These are phyloP conservation scores for Carex kokanica DNA, from an alignment of 176 grass and related monocot species.

Conservation along the genomic window DNA sequence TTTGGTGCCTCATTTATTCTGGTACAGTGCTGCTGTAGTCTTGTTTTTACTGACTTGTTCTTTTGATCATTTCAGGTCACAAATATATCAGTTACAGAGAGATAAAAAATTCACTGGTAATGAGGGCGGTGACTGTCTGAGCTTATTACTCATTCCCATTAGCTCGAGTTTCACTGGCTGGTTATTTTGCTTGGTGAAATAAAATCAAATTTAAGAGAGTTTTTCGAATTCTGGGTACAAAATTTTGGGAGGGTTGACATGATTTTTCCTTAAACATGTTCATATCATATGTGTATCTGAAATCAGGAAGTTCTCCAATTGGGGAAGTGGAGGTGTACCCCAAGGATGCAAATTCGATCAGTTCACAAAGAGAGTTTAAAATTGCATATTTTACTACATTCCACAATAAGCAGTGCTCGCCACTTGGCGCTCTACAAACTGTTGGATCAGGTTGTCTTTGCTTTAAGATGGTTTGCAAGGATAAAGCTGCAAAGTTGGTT, in stretches of 20 bases:
- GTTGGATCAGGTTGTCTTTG: conserved; percentile 46
- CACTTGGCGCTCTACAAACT: conserved; percentile 76
- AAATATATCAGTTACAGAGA: neutral
- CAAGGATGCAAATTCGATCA: conserved; percentile 41
- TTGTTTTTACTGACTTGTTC: neutral
- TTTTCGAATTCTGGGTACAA: neutral
- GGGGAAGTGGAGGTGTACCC: conserved; percentile 72
- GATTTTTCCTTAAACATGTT: conserved; percentile 47
- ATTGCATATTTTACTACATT: conserved; percentile 64
- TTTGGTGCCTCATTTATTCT: neutral
- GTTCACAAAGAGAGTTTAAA: conserved; percentile 65
- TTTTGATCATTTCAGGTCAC: neutral
- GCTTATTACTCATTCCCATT: neutral
- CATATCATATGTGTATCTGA: conserved; percentile 54
- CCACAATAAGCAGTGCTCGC: conserved; percentile 77
- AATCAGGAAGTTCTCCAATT: conserved; percentile 41
- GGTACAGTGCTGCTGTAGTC: neutral
- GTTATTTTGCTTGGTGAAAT: neutral
- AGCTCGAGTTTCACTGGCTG: neutral
- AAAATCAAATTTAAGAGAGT: neutral
- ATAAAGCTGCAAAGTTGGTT: conserved; percentile 51
- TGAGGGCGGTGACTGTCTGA: neutral
- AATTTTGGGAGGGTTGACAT: neutral
- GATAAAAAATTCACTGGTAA: neutral
- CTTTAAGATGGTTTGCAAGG: conserved; percentile 73